A percentile compares a stretch with the other conserved stretches of the same genome.
phyloP scores from a whole-genome alignment of 2,329 filamentous ascomycete genomes.

The Trichophyton equinum region DNA sequence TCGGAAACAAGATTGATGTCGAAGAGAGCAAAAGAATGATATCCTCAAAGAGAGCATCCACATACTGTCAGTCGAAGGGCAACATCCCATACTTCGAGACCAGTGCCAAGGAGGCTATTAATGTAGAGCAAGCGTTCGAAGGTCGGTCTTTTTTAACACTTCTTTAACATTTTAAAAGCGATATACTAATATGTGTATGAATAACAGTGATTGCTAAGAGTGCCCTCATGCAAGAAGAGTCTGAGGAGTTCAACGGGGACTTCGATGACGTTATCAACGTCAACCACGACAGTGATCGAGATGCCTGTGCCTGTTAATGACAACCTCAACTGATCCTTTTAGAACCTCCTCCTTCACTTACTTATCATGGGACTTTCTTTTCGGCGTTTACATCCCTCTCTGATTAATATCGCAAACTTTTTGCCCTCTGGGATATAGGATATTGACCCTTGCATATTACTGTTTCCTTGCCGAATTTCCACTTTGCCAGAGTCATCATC shows the following conservation, averaged over 20 bases:
- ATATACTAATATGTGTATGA: background rate
- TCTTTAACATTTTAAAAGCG: background rate
- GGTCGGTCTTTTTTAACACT: conserved; percentile 34
- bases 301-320: conserved; percentile 79
- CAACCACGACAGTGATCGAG: conserved; percentile 83
- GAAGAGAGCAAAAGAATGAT: conserved; percentile 97
- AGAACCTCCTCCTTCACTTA: conserved; percentile 12
- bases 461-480: background rate
- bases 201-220: conserved; percentile 80
- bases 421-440: conserved; percentile 3
- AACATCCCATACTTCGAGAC: conserved; percentile 99
- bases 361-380: background rate
- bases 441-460: background rate
- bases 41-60: conserved; percentile 88
- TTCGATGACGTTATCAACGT: conserved; percentile 98
- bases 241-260: conserved; percentile 92
- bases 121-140: conserved; percentile 82
- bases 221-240: conserved; percentile 90
- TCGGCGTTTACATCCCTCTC: background rate
- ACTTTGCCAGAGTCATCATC: background rate
- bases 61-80: conserved; percentile 94
- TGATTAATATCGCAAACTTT: background rate
- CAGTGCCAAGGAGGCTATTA: conserved; percentile 95
- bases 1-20: conserved; percentile 98
- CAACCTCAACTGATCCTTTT: conserved; percentile 14